A percentile compares a stretch with the other conserved stretches of the same genome.
These are phyloP conservation scores for Cynanchum wilfordii DNA, from an alignment of 257 asterid species.

Conservation along the genomic window DNA sequence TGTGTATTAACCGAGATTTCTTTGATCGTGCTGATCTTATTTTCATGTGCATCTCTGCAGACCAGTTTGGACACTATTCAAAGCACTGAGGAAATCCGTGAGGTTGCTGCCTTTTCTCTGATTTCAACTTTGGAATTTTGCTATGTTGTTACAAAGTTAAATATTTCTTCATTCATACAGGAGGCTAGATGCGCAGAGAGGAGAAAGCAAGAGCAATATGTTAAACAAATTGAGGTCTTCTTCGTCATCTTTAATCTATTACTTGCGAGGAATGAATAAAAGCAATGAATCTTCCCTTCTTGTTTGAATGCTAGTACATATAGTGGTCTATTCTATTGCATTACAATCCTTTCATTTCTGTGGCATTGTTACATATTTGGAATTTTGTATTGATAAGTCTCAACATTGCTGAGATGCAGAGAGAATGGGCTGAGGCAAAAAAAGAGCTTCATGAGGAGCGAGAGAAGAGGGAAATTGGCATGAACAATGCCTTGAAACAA, in stretches of 20 bases:
- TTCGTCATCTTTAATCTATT: neutral
- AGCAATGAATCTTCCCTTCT: neutral
- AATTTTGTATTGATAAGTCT: slow-evolving; percentile 12
- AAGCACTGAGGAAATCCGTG: slow-evolving; percentile 78
- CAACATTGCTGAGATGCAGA: slow-evolving; percentile 33
- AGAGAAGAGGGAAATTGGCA: slow-evolving; percentile 52
- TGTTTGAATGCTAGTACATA: neutral
- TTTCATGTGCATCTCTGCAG: slow-evolving; percentile 33
- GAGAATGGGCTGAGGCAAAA: slow-evolving; percentile 95
- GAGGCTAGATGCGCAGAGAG: slow-evolving; percentile 80
- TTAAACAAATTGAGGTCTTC: slow-evolving; percentile 66
- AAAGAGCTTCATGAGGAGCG: slow-evolving; percentile 81
- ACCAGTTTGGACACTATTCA: slow-evolving; percentile 82
- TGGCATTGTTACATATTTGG: slow-evolving; percentile 1
- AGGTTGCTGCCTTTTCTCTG: slow-evolving; percentile 40
- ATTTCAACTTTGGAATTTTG: slow-evolving; percentile 5
- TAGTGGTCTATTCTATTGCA: neutral
- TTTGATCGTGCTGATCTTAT: slow-evolving; percentile 5
- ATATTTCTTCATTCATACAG: slow-evolving; percentile 17
- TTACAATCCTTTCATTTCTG: neutral
- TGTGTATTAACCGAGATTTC: neutral
- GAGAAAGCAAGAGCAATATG: slow-evolving; percentile 63
- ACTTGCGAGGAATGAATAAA: neutral
- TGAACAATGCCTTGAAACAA: slow-evolving; percentile 55
- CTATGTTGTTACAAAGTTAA: neutral